Percentiles rank a stretch among this genome's conserved stretches.
Evolutionary conservation across 805 yeast species (phyloP).

Genomic region (Kluyveromyces aestuarii): DNA sequence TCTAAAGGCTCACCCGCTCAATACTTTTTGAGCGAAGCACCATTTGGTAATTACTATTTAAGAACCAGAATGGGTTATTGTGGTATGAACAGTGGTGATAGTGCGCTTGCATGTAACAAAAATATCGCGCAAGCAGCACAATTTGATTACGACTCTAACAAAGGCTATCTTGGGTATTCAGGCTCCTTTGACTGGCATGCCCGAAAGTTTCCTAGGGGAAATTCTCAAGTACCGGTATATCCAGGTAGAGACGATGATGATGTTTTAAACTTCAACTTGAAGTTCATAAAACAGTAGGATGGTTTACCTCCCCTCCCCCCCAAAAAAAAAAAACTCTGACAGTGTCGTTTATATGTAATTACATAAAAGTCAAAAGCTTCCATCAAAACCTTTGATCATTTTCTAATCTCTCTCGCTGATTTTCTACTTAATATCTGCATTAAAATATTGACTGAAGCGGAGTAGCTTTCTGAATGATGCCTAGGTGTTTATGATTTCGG

Average conservation of each 20-base stretch:
- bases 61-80: slow-evolving; percentile 70
- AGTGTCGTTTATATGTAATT: background rate
- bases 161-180: slow-evolving; percentile 46
- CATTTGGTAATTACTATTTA: slow-evolving; percentile 66
- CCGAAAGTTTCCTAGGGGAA: slow-evolving; percentile 33
- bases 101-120: slow-evolving; percentile 29
- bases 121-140: slow-evolving; percentile 37
- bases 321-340: background rate
- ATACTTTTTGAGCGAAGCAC: slow-evolving; percentile 46
- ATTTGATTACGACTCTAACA: slow-evolving; percentile 40
- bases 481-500: slow-evolving; percentile 17
- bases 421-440: too few species aligned
- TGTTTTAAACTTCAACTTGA: slow-evolving; percentile 29
- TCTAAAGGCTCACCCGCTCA: slow-evolving; percentile 77
- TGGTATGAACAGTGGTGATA: slow-evolving; percentile 32
- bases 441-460: too few species aligned
- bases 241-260: slow-evolving; percentile 34
- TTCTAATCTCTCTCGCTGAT: too few species aligned
- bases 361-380: background rate
- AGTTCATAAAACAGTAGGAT: slow-evolving; percentile 17
- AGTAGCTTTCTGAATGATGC: background rate
- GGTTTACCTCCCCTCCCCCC: too few species aligned
- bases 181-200: slow-evolving; percentile 59
- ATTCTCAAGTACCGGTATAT: slow-evolving; percentile 39
- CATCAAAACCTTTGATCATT: too few species aligned